phyloP scores from a whole-genome alignment of 176 grass and related monocot genomes.

The Oryza nivara region DNA sequence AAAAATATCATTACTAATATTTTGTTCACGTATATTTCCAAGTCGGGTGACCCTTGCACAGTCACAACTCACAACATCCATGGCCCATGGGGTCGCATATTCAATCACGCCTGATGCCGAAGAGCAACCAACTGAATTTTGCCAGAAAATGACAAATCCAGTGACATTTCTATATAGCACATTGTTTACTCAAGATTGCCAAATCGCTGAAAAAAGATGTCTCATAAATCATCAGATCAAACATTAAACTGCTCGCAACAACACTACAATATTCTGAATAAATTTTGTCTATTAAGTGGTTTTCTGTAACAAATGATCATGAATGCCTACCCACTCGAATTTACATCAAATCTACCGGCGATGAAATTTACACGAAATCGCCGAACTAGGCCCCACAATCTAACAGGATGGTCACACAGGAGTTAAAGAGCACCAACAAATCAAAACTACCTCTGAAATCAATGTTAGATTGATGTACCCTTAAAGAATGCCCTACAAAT shows the following conservation, averaged over 20 bases:
- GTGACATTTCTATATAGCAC: neutral
- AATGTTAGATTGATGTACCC: neutral
- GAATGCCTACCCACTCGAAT: neutral
- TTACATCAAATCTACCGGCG: constrained; percentile 13
- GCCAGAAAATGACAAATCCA: neutral
- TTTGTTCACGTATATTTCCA: neutral
- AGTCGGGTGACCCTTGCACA: neutral
- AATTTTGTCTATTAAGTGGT: neutral
- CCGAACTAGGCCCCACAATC: neutral
- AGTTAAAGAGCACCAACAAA: neutral
- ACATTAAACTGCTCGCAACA: neutral
- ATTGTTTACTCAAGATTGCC: neutral
- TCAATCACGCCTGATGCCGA: neutral
- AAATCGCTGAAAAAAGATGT: neutral
- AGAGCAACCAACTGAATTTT: neutral
- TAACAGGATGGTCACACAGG: neutral
- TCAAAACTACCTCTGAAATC: neutral
- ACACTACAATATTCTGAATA: neutral
- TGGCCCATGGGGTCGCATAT: too few relatives aligned
- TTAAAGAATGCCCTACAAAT: neutral
- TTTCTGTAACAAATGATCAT: neutral
- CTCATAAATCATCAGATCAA: neutral
- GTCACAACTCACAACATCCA: neutral
- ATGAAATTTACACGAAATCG: constrained; percentile 12
- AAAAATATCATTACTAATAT: too few relatives aligned